These are phyloP conservation scores for Ailanthus altissimus DNA, from an alignment of 345 rosid genomes.

Conservation along the genomic window DNA sequence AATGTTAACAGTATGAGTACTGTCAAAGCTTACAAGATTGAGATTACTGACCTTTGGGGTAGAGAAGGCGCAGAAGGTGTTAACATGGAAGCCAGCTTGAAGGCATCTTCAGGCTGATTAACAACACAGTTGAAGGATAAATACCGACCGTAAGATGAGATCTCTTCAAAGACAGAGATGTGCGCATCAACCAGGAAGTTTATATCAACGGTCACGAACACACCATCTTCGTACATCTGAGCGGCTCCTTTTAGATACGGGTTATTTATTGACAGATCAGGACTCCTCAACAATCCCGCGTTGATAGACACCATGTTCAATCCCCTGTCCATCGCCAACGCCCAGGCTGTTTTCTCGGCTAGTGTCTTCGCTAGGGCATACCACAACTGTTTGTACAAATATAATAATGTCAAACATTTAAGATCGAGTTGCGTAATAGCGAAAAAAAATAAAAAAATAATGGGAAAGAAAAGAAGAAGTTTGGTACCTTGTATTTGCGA, in stretches of 20 bases:
- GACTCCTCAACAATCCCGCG: conserved; percentile 44
- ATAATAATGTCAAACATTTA: too few relatives aligned
- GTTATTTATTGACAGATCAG: conserved; percentile 38
- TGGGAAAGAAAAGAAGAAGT: not conserved
- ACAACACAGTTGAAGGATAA: conserved; percentile 46
- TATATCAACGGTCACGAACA: conserved; percentile 48
- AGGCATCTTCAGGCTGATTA: conserved; percentile 40
- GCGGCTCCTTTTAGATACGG: conserved; percentile 57
- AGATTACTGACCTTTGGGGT: conserved; percentile 31
- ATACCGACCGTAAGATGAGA: conserved; percentile 46
- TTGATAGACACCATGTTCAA: conserved; percentile 49
- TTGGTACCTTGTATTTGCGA: conserved; percentile 41
- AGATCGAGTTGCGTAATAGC: too few relatives aligned
- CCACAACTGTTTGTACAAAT: conserved; percentile 39
- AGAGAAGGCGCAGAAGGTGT: conserved; percentile 30
- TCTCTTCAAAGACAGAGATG: conserved; percentile 45
- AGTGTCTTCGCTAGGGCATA: conserved; percentile 49
- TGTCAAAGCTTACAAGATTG: too few relatives aligned
- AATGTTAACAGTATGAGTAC: too few relatives aligned
- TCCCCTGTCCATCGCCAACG: conserved; percentile 59
- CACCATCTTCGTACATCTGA: conserved; percentile 56
- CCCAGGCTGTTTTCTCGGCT: conserved; percentile 61
- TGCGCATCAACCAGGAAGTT: conserved; percentile 46
- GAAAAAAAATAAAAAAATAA: not conserved
- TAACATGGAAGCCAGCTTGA: conserved; percentile 35